Conservation (phyloP, 1,139 yeast genomes). For the Pneumocystis jirovecii region DNA sequence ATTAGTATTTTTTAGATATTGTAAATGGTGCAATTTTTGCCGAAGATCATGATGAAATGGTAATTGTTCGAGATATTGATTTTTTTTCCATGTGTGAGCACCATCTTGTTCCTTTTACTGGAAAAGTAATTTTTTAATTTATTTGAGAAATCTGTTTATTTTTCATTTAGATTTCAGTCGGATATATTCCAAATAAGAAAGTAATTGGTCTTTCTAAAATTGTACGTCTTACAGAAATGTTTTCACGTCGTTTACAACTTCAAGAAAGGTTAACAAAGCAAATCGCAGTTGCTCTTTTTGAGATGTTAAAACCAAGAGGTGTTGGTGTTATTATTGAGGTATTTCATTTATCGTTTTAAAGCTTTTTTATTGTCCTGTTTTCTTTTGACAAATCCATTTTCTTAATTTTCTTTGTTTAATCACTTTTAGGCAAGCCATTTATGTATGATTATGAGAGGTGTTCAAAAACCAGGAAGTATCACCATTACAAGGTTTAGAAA, state of each 20-base stretch:
- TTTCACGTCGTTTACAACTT: slow-evolving; percentile 83
- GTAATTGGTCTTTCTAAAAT: slow-evolving; percentile 89
- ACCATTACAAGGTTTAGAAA: slow-evolving; percentile 84
- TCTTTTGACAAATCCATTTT: background rate
- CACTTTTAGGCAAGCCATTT: slow-evolving; percentile 57
- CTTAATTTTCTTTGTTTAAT: background rate
- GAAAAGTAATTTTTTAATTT: slow-evolving; percentile 24
- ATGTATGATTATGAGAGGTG: slow-evolving; percentile 99
- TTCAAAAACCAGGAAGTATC: slow-evolving; percentile 84
- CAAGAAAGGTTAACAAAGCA: slow-evolving; percentile 94
- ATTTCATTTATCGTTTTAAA: background rate
- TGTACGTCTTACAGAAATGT: slow-evolving; percentile 95
- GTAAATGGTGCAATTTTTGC: slow-evolving; percentile 91
- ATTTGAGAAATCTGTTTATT: background rate
- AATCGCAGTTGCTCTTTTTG: slow-evolving; percentile 88
- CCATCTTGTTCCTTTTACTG: slow-evolving; percentile 91
- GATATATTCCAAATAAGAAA: slow-evolving; percentile 84
- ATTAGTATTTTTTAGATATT: slow-evolving; percentile 46
- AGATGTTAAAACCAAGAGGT: slow-evolving; percentile 82
- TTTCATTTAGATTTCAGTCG: slow-evolving; percentile 64
- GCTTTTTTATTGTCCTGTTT: background rate
- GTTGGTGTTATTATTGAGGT: slow-evolving; percentile 90
- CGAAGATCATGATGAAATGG: slow-evolving; percentile 98
- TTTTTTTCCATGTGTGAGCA: slow-evolving; percentile 90
- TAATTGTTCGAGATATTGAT: slow-evolving; percentile 87